Conservation (phyloP, 768 basidiomycete genomes). For the Sporobolomyces pararoseus region DNA sequence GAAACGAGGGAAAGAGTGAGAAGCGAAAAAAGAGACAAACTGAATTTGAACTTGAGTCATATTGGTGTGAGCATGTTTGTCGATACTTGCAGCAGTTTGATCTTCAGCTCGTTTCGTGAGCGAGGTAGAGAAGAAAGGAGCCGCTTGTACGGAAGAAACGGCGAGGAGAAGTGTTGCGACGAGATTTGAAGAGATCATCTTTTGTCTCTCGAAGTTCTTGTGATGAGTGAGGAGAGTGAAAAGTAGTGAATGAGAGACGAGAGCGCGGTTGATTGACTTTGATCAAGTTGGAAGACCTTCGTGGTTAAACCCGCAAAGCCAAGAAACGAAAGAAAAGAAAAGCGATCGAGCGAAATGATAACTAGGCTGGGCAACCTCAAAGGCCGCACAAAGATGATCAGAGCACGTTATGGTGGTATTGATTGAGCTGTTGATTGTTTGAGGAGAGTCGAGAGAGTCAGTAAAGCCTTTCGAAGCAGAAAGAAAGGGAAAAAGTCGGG, state of each 20-base stretch:
- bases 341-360: conserved; percentile 8
- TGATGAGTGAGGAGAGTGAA: neutral
- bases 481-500: too few species aligned
- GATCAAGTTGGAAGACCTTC: neutral
- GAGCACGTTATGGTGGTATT: too few species aligned
- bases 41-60: conserved; percentile 31
- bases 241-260: too few species aligned
- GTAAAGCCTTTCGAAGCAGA: too few species aligned
- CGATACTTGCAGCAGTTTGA: neutral
- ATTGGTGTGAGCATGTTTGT: neutral
- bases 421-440: too few species aligned
- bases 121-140: conserved; percentile 20
- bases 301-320: neutral
- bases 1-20: neutral
- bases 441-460: too few species aligned
- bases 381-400: too few species aligned
- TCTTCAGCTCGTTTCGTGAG: conserved; percentile 14
- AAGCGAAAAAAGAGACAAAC: neutral
- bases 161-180: conserved; percentile 21
- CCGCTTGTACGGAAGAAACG: conserved; percentile 18
- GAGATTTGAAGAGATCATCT: conserved; percentile 16
- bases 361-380: conserved; percentile 14
- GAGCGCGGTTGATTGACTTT: neutral
- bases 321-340: neutral
- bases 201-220: too few species aligned